phyloP scores from a whole-genome alignment of 495 filamentous ascomycete species.

The Penicillium desertorum region DNA sequence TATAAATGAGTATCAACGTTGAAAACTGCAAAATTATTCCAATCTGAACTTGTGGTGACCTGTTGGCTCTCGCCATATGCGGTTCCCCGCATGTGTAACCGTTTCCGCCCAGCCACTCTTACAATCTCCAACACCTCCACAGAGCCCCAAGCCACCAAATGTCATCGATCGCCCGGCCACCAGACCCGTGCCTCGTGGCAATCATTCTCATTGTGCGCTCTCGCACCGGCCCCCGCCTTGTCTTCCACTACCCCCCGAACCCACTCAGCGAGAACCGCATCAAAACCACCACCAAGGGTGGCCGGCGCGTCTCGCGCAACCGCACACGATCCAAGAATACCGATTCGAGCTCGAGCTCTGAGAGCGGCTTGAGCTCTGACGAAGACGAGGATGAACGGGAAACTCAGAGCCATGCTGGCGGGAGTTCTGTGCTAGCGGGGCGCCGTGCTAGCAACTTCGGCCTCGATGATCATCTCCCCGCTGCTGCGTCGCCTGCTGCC shows the following conservation, averaged over 20 bases:
- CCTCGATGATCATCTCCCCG: conserved; percentile 34
- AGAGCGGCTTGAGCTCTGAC: conserved; percentile 47
- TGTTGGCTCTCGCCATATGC: conserved; percentile 21
- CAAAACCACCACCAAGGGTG: conserved; percentile 34
- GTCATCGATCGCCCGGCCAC: conserved; percentile 51
- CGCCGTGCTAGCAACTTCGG: conserved; percentile 43
- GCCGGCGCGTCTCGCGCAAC: conserved; percentile 37
- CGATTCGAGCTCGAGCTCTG: conserved; percentile 48
- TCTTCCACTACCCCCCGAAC: conserved; percentile 86
- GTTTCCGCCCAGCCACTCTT: conserved; percentile 21
- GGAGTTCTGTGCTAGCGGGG: conserved; percentile 26
- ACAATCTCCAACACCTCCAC: conserved; percentile 18
- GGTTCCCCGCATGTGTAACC: conserved; percentile 20
- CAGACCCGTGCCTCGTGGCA: conserved; percentile 68
- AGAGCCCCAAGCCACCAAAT: conserved; percentile 29
- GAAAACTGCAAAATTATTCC: not conserved
- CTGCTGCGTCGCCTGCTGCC: conserved; percentile 31
- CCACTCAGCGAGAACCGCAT: conserved; percentile 50
- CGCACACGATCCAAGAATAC: conserved; percentile 36
- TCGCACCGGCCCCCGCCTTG: conserved; percentile 75
- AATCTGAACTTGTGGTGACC: not conserved
- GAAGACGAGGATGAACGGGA: conserved; percentile 50
- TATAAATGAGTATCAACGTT: not conserved
- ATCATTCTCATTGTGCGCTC: conserved; percentile 79
- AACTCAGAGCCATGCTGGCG: conserved; percentile 17